A percentile compares a stretch with the other conserved stretches of the same genome.
Conservation (phyloP, 2,329 filamentous ascomycete genomes). For the Fusarium newnesense region DNA sequence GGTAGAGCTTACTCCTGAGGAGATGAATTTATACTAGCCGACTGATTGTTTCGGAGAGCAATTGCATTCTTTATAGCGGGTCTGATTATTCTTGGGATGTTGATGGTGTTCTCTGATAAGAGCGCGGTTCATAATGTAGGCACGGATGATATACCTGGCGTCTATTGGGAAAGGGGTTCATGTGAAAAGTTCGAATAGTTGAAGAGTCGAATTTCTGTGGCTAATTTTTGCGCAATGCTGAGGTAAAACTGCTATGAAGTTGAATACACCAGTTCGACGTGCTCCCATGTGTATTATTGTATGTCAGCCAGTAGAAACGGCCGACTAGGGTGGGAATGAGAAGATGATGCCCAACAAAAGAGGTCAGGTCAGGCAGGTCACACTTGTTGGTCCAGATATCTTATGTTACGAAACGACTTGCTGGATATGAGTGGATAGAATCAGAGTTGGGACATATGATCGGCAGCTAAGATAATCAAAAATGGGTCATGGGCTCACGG, state of each 20-base stretch:
- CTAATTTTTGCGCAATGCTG: not conserved
- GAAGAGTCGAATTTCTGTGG: slow-evolving; percentile 5
- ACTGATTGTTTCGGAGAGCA: not conserved
- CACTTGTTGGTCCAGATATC: not conserved
- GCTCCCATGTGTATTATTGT: not conserved
- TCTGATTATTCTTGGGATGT: not conserved
- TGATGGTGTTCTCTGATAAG: slow-evolving; percentile 9
- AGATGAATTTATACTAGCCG: not conserved
- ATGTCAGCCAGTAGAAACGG: not conserved
- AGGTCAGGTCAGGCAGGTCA: not conserved
- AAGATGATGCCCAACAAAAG: not conserved
- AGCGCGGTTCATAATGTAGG: slow-evolving; percentile 2
- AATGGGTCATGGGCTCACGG: slow-evolving; percentile 18
- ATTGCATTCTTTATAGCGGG: not conserved
- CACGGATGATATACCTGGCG: slow-evolving; percentile 34
- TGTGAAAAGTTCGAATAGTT: slow-evolving; percentile 23
- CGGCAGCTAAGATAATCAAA: slow-evolving; percentile 28
- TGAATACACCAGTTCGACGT: not conserved
- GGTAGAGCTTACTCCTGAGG: slow-evolving; percentile 42
- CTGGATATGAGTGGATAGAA: not conserved
- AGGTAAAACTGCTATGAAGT: not conserved
- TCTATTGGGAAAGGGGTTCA: slow-evolving; percentile 10
- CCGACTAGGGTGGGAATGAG: not conserved
- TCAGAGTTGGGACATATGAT: slow-evolving; percentile 6
- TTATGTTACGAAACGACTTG: not conserved